Conservation (phyloP, 1,284 basidiomycete genomes). For the Naganishia sp. region DNA sequence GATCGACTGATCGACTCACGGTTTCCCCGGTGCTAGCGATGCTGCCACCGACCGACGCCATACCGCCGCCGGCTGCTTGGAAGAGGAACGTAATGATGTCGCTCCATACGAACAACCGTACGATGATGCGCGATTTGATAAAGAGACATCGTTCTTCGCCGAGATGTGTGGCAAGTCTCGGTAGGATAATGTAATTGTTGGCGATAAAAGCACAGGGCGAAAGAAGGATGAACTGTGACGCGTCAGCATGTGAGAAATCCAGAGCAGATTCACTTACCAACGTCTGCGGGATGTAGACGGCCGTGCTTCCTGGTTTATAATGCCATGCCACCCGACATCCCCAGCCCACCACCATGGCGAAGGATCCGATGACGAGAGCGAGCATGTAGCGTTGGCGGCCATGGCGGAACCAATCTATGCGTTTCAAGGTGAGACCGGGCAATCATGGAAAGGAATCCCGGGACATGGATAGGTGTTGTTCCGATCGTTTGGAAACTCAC, state of each 20-base stretch:
- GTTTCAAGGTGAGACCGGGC: background rate
- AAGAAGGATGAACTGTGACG: slow-evolving; percentile 40
- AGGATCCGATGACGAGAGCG: slow-evolving; percentile 34
- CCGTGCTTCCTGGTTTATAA: slow-evolving; percentile 38
- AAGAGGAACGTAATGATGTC: slow-evolving; percentile 69
- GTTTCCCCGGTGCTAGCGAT: slow-evolving; percentile 44
- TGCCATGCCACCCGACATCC: slow-evolving; percentile 51
- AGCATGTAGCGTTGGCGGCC: slow-evolving; percentile 39
- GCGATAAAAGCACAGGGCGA: slow-evolving; percentile 73
- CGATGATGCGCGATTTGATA: slow-evolving; percentile 40
- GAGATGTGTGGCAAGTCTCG: slow-evolving; percentile 62
- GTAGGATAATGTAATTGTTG: slow-evolving; percentile 68
- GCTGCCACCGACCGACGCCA: slow-evolving; percentile 40
- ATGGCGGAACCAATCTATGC: slow-evolving; percentile 35
- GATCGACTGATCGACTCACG: slow-evolving; percentile 27
- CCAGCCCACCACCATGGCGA: slow-evolving; percentile 52
- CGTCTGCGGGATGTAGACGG: slow-evolving; percentile 62
- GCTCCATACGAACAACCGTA: slow-evolving; percentile 50
- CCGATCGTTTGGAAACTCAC: slow-evolving; percentile 33
- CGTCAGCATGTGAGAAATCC: background rate
- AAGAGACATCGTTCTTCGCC: slow-evolving; percentile 55
- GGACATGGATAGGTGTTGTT: background rate
- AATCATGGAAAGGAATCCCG: background rate
- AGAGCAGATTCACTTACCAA: slow-evolving; percentile 52
- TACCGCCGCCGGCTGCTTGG: slow-evolving; percentile 58